Evolutionary conservation across 2,329 filamentous ascomycete species (phyloP), one percentile per base, ranked within the genome.

Genomic region (Escovopsis sp.): DNA sequence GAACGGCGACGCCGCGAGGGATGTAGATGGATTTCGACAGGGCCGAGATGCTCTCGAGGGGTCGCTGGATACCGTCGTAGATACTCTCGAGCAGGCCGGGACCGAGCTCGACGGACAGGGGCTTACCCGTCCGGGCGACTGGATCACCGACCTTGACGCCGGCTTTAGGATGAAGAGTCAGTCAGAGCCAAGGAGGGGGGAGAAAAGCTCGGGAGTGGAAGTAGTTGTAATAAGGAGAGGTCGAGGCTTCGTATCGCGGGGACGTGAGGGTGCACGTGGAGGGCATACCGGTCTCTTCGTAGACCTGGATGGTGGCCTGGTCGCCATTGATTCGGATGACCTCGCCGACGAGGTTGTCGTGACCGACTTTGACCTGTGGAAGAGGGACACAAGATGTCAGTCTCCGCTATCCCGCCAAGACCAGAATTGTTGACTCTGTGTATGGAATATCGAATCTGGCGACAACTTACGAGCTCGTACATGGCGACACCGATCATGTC

Each of bases 401-500:
- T n/a, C n/a, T n/a, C n/a, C n/a, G n/a, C n/a, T n/a, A n/a, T n/a
- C n/a, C n/a, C n/a, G n/a, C n/a, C n/a, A n/a, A 18, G 7, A 33
- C 17, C 34, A 7, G 13, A 19, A 12, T 19, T 16, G 26, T 23
- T 28, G 5, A 34, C 18, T 12, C 5, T 13, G 13, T 34, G 25
- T 12, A 16, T 15, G 9, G 19, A 21, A 9, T 5, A 9, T 10
- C 15, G 15, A 15, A 9, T 18, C 19, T 28, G n/a, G 17, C 15
- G 18, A 33, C 18, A 15, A 59, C 76, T 49, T 69, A 86, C 86
- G 67, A 98, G 71, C 67, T 98, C 90, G 76, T 96, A 94, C 90
- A 98, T 98, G 61, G 90, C 87, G 72, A 90, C 90, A 60, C 90
- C 90, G 55, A 88, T 85, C 87, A 98, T 94, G 63, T 94, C 79